A percentile compares a stretch with the other conserved stretches of the same genome.
phyloP scores from a whole-genome alignment of 352 stramenopile species.

The Globisporangium irregulare region DNA sequence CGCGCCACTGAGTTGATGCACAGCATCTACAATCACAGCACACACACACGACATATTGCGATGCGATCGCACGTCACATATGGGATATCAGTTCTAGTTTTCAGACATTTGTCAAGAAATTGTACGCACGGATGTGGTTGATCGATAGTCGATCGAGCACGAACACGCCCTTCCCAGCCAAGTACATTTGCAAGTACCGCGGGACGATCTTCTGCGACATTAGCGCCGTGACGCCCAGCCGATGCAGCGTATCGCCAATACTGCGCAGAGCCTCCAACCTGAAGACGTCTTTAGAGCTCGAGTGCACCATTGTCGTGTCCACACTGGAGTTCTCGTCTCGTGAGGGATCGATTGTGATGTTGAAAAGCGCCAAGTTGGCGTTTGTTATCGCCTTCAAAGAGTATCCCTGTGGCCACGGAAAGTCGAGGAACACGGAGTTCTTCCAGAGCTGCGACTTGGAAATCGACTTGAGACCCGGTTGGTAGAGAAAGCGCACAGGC shows the following conservation, averaged over 20 bases:
- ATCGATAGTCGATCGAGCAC: slow-evolving; percentile 46
- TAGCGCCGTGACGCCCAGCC: slow-evolving; percentile 35
- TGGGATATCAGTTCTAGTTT: background rate
- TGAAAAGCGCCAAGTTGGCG: slow-evolving; percentile 44
- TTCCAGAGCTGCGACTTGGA: slow-evolving; percentile 38
- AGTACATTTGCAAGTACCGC: slow-evolving; percentile 37
- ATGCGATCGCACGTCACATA: background rate
- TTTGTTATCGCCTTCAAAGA: slow-evolving; percentile 24
- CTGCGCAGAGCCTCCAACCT: slow-evolving; percentile 28
- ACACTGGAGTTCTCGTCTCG: slow-evolving; percentile 4
- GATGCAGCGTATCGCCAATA: slow-evolving; percentile 31
- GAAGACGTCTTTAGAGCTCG: slow-evolving; percentile 13
- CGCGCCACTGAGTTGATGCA: slow-evolving; percentile 50
- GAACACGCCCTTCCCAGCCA: slow-evolving; percentile 38
- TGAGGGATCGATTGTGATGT: slow-evolving; percentile 51
- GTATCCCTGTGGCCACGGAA: slow-evolving; percentile 25
- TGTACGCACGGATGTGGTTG: slow-evolving; percentile 47
- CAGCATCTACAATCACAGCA: slow-evolving; percentile 24
- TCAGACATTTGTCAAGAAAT: too few species aligned
- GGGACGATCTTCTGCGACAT: slow-evolving; percentile 61
- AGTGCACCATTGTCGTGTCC: slow-evolving; percentile 10
- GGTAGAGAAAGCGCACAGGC: slow-evolving; percentile 46
- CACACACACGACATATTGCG: background rate
- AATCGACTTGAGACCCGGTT: slow-evolving; percentile 20
- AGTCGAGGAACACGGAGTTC: slow-evolving; percentile 41